A percentile compares a stretch with the other conserved stretches of the same genome.
These are phyloP conservation scores for Nigrospora sphaerica DNA, from an alignment of 2,329 filamentous ascomycete genomes.

Conservation along the genomic window DNA sequence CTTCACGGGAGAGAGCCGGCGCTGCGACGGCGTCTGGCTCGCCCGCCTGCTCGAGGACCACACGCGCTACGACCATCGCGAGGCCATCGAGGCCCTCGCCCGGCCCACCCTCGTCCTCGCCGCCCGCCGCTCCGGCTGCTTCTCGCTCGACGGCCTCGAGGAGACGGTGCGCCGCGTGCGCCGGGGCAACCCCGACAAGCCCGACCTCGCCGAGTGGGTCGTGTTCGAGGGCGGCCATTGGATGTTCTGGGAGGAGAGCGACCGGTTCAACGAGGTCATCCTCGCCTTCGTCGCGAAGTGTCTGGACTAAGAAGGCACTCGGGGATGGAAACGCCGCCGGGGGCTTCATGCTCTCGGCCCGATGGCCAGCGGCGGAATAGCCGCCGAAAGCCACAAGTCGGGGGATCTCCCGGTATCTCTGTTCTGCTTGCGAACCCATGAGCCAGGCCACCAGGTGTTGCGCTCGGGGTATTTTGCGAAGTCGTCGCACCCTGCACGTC, in stretches of 20 bases:
- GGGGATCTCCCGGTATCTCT: too few relatives aligned
- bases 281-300: slow-evolving; percentile 17
- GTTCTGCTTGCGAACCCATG: too few relatives aligned
- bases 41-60: slow-evolving; percentile 30
- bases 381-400: too few relatives aligned
- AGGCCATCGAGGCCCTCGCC: slow-evolving; percentile 26
- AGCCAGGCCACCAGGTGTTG: too few relatives aligned
- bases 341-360: too few relatives aligned
- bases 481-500: too few relatives aligned
- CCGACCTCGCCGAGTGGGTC: slow-evolving; percentile 15
- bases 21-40: slow-evolving; percentile 29
- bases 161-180: slow-evolving; percentile 25
- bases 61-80: slow-evolving; percentile 33
- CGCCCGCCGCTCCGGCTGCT: slow-evolving; percentile 28
- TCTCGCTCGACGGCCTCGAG: slow-evolving; percentile 27
- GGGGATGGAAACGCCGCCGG: too few relatives aligned
- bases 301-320: not conserved
- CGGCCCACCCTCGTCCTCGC: slow-evolving; percentile 28
- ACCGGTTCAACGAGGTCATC: slow-evolving; percentile 27
- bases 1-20: slow-evolving; percentile 23
- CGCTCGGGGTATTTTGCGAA: too few relatives aligned
- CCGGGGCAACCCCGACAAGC: slow-evolving; percentile 8
- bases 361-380: too few relatives aligned
- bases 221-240: slow-evolving; percentile 30
- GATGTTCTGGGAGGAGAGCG: slow-evolving; percentile 32